Base-by-base conservation (phyloP, 352 stramenopile species). In the Aphanomyces euteiches region DNA sequence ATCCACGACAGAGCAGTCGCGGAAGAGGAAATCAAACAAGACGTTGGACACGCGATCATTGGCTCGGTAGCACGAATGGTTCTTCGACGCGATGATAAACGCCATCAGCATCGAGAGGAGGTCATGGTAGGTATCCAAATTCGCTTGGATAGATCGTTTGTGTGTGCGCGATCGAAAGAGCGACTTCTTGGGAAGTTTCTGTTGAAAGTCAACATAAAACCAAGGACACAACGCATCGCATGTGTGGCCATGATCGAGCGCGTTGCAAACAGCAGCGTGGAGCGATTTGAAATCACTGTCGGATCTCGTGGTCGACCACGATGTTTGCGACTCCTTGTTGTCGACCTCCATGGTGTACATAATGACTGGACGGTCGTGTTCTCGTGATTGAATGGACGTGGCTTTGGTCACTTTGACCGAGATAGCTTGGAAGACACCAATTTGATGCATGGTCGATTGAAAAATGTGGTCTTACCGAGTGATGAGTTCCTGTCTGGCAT, bases 201-300 rank as follows among this genome's bases (percentile, higher is more conserved):
- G 17, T 37, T 61, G 54, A 28, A 61, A 28, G 34, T 61, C 54
- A 28, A 61, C 54, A 37, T 45, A 61, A n/a, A 61, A 61, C 54
- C 54, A 61, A 41, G 54, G 54, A 61, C 54, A 61, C 6, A 61
- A 17, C 15, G 54, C 54, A 39, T 61, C 54, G 3, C 54, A 61
- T 5, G 54, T 45, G 3, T 61, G 54, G 7, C 54, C 54, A n/a
- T 37, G 54, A 10, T 61, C 54, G 7, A 61, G 37, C 15, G 21
- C 54, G 15, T 37, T 40, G 54, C 54, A 61, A n/a, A 61, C 36
- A 0, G 12, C 28, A 39, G 12, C 1, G 7, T 39, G 54, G 10
- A 61, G 54, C 5, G 19, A 2, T 13, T 40, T 37, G n/a, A 61
- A 61, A 37, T 61, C 54, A 37, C 36, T 1, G 54, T 61, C 54